These are phyloP conservation scores for Coelastrella sp. DNA, from an alignment of 139 green algal species.

Conservation along the genomic window DNA sequence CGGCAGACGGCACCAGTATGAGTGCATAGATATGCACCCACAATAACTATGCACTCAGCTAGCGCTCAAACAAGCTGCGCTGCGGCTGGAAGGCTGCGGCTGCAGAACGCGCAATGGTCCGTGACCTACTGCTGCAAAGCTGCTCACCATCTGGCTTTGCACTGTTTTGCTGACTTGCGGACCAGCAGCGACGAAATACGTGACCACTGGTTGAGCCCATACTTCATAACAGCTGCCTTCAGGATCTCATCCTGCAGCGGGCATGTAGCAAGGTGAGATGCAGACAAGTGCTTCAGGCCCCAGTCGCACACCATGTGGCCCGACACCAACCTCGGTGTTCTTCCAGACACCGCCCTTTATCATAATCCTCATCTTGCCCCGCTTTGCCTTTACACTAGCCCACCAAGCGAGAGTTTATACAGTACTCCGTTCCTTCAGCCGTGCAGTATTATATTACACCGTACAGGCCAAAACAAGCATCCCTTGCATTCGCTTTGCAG, in stretches of 20 bases:
- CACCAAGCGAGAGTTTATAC: background rate
- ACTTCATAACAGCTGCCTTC: conserved; percentile 99
- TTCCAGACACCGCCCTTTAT: conserved; percentile 99
- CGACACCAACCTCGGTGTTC: conserved; percentile 93
- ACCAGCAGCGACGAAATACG: conserved; percentile 96
- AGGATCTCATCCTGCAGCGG: conserved; percentile 97
- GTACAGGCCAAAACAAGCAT: too few relatives aligned
- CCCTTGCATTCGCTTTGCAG: too few relatives aligned
- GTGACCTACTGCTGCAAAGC: background rate
- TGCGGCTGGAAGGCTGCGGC: background rate
- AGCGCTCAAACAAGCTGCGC: too few relatives aligned
- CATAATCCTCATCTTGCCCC: conserved; percentile 85
- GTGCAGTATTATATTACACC: too few relatives aligned
- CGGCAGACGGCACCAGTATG: too few relatives aligned
- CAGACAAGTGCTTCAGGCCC: background rate
- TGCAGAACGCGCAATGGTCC: background rate
- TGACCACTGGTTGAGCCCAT: conserved; percentile 93
- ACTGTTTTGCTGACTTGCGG: conserved; percentile 99
- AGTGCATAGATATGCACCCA: too few relatives aligned
- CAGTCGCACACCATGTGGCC: background rate
- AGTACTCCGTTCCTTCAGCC: too few relatives aligned
- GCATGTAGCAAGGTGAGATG: background rate
- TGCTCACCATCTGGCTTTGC: conserved; percentile 97
- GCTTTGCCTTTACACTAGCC: background rate
- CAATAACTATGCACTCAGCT: too few relatives aligned